phyloP scores from a whole-genome alignment of 2,329 filamentous ascomycete genomes.

The Aspergillus sojae region DNA sequence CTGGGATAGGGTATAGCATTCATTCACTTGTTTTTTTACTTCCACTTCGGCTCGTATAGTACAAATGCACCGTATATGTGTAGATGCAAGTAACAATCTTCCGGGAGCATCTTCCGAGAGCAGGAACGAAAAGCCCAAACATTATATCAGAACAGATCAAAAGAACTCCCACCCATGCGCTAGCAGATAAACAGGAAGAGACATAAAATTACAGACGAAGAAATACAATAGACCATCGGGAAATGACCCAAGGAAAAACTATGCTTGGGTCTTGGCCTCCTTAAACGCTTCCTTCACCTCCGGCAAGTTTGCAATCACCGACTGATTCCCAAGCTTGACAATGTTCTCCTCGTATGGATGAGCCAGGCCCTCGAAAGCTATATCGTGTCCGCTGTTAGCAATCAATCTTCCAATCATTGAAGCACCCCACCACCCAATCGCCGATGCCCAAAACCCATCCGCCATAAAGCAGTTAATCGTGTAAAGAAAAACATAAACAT shows the following conservation, averaged over 20 bases:
- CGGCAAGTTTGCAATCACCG: constrained; percentile 37
- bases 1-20: constrained; percentile 26
- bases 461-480: constrained; percentile 14
- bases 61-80: constrained; percentile 12
- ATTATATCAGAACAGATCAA: constrained; percentile 16
- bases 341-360: constrained; percentile 94
- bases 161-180: constrained; percentile 46
- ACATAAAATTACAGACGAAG: constrained; percentile 23
- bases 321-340: constrained; percentile 67
- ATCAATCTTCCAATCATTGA: not conserved
- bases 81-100: constrained; percentile 7
- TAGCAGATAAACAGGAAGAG: constrained; percentile 34
- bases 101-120: not conserved
- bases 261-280: constrained; percentile 22
- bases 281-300: constrained; percentile 43
- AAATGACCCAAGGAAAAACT: constrained; percentile 9
- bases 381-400: not conserved
- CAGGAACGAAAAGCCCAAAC: not conserved
- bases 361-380: constrained; percentile 84
- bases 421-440: not conserved
- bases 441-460: not conserved
- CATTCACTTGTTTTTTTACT: constrained; percentile 6
- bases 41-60: constrained; percentile 13
- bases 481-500: constrained; percentile 27
- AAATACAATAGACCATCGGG: constrained; percentile 30